Evolutionary conservation across 1,284 basidiomycete species (phyloP).

Genomic region (Porogramme epimiltina): DNA sequence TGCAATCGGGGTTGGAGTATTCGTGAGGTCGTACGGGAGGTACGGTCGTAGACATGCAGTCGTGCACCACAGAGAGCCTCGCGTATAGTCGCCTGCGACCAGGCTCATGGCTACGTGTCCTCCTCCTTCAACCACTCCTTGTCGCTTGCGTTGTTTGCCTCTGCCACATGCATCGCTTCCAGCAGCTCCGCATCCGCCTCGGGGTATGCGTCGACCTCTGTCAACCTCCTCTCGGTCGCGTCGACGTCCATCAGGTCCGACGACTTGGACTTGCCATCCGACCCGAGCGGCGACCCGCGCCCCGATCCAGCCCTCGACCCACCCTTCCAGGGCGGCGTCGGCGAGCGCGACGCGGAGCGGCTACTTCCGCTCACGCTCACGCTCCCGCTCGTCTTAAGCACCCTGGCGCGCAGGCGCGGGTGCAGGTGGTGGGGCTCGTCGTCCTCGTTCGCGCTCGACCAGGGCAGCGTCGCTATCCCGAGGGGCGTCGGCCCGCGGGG

Average conservation of each 20-base stretch:
- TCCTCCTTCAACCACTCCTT: constrained; percentile 34
- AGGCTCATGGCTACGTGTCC: constrained; percentile 19
- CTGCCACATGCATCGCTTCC: constrained; percentile 39
- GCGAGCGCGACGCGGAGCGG: constrained; percentile 21
- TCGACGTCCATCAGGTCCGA: constrained; percentile 22
- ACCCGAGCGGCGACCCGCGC: constrained; percentile 22
- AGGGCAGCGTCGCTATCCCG: constrained; percentile 31
- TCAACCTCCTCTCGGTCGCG: constrained; percentile 23
- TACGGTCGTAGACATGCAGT: too few species aligned
- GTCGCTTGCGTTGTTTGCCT: constrained; percentile 31
- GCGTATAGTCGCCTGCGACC: neutral
- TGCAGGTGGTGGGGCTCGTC: constrained; percentile 15
- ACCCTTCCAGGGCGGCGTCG: constrained; percentile 8
- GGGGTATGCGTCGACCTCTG: constrained; percentile 29
- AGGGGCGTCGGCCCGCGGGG: constrained; percentile 30
- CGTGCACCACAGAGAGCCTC: neutral
- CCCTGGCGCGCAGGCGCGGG: constrained; percentile 1
- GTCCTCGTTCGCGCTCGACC: constrained; percentile 25
- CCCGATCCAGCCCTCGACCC: constrained; percentile 4
- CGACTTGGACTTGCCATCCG: constrained; percentile 19
- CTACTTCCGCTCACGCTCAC: constrained; percentile 13
- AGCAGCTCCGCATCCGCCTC: constrained; percentile 38
- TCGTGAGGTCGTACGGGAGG: too few species aligned
- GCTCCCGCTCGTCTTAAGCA: neutral
- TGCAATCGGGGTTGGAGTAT: neutral